Base-by-base conservation (phyloP, 345 rosid genomes). In the Eucalyptus globulus region DNA sequence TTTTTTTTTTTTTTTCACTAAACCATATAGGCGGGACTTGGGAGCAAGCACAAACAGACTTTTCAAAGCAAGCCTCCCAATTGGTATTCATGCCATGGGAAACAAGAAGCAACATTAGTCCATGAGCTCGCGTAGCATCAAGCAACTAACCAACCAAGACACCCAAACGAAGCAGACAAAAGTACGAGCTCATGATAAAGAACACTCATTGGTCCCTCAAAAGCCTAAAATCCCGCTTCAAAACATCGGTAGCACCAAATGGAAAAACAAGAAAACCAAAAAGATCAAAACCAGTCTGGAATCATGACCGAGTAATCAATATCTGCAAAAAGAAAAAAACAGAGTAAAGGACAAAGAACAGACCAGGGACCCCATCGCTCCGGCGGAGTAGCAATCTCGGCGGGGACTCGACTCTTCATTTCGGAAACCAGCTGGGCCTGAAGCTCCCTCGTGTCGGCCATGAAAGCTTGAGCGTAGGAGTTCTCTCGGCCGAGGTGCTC, bases 361-460 rank as follows among this genome's bases (percentile, higher is more conserved):
- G 89, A 96, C 99, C 99, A 97, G 89, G 92, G 97, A 87, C 99
- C 99, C 98, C 97, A 96, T 87, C 92, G 96, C 92, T 96, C 98
- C 31, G 95, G 95, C 13, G 97, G 94, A 91, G 99, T 96, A n/a
- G 88, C 86, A 91, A 95, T 92, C 81, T 91, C 92, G 26, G 90
- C 86, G 26, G 98, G 97, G 86, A 95, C 90, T 50, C 97, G 95
- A 56, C 26, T 89, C 87, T 88, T 94, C 97, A 97, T 96, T 94
- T 96, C 97, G 49, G 94, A 90, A 53, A 94, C 80, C 54, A 97
- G 91, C 85, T 91, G 88, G 49, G 88, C 88, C 87, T 92, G 96
- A 81, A 97, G 92, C 87, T 49, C 60, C 72, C 88, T 90, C 40
- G 98, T 95, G 90, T 96, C 98, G 13, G 95, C 93, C 99, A 96